Evolutionary conservation across 2,329 filamentous ascomycete species (phyloP).

Genomic region (Xylaria sp.): DNA sequence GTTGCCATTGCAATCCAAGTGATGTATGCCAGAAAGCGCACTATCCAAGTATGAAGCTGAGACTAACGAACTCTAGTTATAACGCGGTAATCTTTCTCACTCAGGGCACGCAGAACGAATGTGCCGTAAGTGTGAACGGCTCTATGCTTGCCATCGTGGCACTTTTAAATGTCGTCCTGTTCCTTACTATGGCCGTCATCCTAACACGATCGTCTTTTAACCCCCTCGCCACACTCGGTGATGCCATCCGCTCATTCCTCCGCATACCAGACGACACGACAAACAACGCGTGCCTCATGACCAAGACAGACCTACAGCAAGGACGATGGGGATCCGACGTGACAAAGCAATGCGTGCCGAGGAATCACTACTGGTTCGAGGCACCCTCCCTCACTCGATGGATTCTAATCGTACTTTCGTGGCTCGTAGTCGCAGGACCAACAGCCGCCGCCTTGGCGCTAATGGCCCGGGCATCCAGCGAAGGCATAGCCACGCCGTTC

Average conservation of each 20-base stretch:
- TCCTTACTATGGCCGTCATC: constrained; percentile 38
- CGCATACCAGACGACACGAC: constrained; percentile 39
- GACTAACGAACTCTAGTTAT: constrained; percentile 47
- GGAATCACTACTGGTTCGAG: constrained; percentile 52
- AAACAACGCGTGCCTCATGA: constrained; percentile 51
- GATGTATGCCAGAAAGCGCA: constrained; percentile 49
- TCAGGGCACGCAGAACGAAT: constrained; percentile 42
- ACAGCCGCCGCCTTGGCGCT: constrained; percentile 48
- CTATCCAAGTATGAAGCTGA: background rate
- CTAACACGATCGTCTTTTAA: constrained; percentile 36
- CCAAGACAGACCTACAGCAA: constrained; percentile 51
- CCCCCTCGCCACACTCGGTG: constrained; percentile 42
- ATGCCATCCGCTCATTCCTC: constrained; percentile 42
- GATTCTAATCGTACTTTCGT: constrained; percentile 47
- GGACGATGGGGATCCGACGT: constrained; percentile 51
- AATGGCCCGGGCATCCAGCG: constrained; percentile 34
- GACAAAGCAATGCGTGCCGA: constrained; percentile 50
- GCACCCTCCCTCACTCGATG: constrained; percentile 51
- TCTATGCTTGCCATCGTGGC: constrained; percentile 49
- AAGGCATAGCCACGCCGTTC: constrained; percentile 44
- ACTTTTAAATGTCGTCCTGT: constrained; percentile 37
- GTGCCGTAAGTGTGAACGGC: constrained; percentile 50
- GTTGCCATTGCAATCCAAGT: constrained; percentile 53
- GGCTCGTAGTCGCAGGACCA: constrained; percentile 46
- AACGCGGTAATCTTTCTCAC: constrained; percentile 57